phyloP scores from a whole-genome alignment of 148 eudicot genomes.

The Rhododendron ovatum region DNA sequence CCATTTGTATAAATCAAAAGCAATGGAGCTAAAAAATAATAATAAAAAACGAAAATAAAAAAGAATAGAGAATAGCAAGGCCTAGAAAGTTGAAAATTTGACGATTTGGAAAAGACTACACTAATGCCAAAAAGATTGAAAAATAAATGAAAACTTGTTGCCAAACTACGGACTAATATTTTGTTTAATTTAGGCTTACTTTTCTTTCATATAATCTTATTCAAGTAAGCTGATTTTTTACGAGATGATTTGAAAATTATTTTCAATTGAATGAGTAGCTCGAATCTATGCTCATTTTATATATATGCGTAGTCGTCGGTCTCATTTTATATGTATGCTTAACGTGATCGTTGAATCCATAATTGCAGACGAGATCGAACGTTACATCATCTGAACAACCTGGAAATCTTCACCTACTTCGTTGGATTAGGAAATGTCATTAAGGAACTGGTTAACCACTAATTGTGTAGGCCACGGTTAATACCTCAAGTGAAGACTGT shows the following conservation, averaged over 20 bases:
- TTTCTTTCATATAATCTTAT: not conserved
- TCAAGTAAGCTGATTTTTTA: too few relatives aligned
- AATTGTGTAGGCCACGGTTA: not conserved
- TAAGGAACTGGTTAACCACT: not conserved
- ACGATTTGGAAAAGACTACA: too few relatives aligned
- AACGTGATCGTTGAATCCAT: not conserved
- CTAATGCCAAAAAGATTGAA: not conserved
- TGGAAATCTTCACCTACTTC: constrained; percentile 1
- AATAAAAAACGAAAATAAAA: too few relatives aligned
- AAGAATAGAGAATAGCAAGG: not conserved
- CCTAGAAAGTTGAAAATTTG: not conserved
- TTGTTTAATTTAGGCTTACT: not conserved
- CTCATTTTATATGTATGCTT: too few relatives aligned
- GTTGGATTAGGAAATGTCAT: not conserved
- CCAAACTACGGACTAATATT: not conserved
- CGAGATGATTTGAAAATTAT: too few relatives aligned
- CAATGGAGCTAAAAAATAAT: too few relatives aligned
- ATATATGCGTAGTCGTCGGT: too few relatives aligned
- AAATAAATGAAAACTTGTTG: not conserved
- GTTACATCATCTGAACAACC: not conserved
- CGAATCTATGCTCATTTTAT: too few relatives aligned
- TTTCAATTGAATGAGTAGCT: too few relatives aligned
- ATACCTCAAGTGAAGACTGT: not conserved
- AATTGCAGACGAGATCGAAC: not conserved
- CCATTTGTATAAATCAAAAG: too few relatives aligned